Evolutionary conservation across 2,329 filamentous ascomycete genomes (phyloP), one percentile per base, ranked within the genome.

Genomic region (Epichloe sp.): DNA sequence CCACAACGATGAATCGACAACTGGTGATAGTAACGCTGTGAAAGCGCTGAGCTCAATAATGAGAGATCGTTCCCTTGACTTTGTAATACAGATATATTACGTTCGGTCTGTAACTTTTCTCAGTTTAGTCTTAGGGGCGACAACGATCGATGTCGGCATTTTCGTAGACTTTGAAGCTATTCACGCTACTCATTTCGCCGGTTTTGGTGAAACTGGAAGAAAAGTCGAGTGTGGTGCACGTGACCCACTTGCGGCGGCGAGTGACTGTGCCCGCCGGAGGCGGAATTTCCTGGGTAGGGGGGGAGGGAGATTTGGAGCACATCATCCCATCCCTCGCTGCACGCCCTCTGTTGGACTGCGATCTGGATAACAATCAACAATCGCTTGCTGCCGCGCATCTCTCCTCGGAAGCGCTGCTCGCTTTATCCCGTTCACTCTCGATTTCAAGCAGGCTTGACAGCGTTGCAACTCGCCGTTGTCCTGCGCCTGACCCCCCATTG

Each of bases 401-500:
- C 57, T 58, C 44, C 26, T 53, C 50, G 38, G 55, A 54, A 55
- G 54, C 49, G 48, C 49, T 26, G 26, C 26, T 49, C 14, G 41
- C 41, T 49, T 35, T 19, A 26, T 34, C 5, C 41, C 34, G 47
- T 44, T 14, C 6, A 5, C 21, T 38, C 21, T 38, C 35, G 31
- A 41, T 44, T 6, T 17, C 41, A 6, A 12, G 40, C 12, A 19
- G 48, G 23, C 42, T 19, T 43, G 4, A 23, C 14, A 38, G 41
- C 5, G 21, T 41, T 40, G 10, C 44, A 17, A 11, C 17, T 37
- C 23, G 36, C 23, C 17, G 21, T 40, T 50, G 15, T 21, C 23
- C 43, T 48, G 47, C 52, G 47, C 47, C 17, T 21, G 53, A 53
- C 57, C 56, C 8, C 26, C 26, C 26, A 11, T 10, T 31, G 26